A percentile compares a stretch with the other conserved stretches of the same genome.
Evolutionary conservation across 331 rosid species (phyloP).

Genomic region (Malus hybrid): DNA sequence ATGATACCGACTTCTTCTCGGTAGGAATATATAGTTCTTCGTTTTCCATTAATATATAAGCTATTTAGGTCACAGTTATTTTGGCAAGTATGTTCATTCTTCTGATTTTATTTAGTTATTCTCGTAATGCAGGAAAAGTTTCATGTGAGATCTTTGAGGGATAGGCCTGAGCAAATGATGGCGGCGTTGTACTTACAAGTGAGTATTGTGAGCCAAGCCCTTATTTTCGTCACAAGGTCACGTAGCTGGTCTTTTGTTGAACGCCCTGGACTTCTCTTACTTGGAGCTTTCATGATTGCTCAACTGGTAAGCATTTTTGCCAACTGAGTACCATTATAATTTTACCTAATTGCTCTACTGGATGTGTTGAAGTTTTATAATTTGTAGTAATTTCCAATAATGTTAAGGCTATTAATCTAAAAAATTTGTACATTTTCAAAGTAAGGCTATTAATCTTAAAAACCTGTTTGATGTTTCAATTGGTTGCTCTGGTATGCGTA

Average conservation of each 20-base stretch:
- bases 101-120: not conserved
- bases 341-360: not conserved
- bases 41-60: not conserved
- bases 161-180: constrained; percentile 52
- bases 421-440: not conserved
- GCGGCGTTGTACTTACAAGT: constrained; percentile 97
- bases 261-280: constrained; percentile 89
- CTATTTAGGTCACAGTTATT: not conserved
- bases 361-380: not conserved
- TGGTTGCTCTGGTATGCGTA: not conserved
- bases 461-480: not conserved
- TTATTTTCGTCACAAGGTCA: constrained; percentile 91
- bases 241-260: constrained; percentile 92
- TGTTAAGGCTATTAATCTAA: not conserved
- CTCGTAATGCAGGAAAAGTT: constrained; percentile 51
- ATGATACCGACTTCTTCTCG: constrained; percentile 68
- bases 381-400: not conserved
- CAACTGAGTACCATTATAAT: not conserved
- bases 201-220: constrained; percentile 93
- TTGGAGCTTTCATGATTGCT: constrained; percentile 75
- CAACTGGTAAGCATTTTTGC: constrained; percentile 59
- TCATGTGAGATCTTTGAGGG: constrained; percentile 34
- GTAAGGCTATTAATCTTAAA: too few relatives aligned
- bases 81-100: not conserved
- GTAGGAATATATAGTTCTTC: constrained; percentile 29